Evolutionary conservation across 2,329 filamentous ascomycete genomes (phyloP), one percentile per base, ranked within the genome.

Genomic region (Davidsoniella australis): DNA sequence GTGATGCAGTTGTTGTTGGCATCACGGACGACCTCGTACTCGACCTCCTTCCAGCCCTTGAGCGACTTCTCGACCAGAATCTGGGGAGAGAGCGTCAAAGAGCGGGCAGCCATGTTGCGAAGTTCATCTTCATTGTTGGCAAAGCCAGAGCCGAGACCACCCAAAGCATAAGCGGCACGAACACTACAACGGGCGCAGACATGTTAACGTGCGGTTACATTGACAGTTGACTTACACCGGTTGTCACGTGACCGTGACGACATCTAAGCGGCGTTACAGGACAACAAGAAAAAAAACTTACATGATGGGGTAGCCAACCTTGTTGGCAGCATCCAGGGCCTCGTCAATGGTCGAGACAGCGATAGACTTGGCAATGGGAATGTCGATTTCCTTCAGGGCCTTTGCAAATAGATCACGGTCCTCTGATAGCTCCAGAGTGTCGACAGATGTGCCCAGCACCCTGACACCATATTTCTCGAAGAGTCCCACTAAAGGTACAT

Each of bases 11-110:
- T 98, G 75, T 96, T 93, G 64, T 85, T 81, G 48, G 86, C 89
- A 65, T 98, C 91, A 59, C 91, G 85, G 55, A 96, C 91, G 51
- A 96, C 91, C 67, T 96, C 91, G 62, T 96, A 98, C 66, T 98
- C 91, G 46, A 95, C 82, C 67, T 98, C 91, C 69, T 98, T 98
- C 91, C 91, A 98, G 65, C 91, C 91, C 73, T 95, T 96, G 58
- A 98, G 78, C 47, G 87, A 94, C 69, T 96, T 96, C 72, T 98
- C 91, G 52, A 98, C 88, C 62, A 98, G 68, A 60, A 98, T 95
- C 66, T 98, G 91, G 45, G 91, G 89, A 2, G 89, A 89, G 36
- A 96, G 76, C 41, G 88, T 94, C 52, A 98, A 75, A 43, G 89
- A 96, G 56, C 86, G 80, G 54, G 91, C 88, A 56, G 88, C 83